phyloP scores from a whole-genome alignment of 2,329 filamentous ascomycete species.

The Colletotrichum sp. region DNA sequence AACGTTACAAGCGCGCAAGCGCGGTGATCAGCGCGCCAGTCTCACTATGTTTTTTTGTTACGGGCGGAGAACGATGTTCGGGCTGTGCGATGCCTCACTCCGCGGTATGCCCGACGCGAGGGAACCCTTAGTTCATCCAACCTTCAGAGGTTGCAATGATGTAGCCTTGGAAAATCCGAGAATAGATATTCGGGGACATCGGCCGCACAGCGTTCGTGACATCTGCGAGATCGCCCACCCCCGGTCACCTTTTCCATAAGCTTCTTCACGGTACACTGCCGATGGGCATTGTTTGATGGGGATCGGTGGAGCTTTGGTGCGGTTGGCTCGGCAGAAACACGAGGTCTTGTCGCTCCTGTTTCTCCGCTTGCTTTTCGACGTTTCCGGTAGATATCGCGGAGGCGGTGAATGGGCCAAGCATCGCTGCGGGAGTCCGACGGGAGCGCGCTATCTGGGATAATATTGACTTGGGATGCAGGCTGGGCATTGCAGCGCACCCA shows the following conservation, averaged over 20 bases:
- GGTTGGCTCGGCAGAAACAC: constrained; percentile 17
- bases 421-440: not conserved
- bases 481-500: not conserved
- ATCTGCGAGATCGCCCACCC: not conserved
- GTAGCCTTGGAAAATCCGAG: not conserved
- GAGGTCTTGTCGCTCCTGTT: constrained; percentile 2
- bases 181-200: not conserved
- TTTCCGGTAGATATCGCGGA: not conserved
- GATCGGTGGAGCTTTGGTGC: not conserved
- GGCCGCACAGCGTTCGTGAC: not conserved
- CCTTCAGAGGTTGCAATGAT: not conserved
- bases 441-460: not conserved
- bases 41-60: not conserved
- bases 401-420: not conserved
- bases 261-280: not conserved
- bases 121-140: not conserved
- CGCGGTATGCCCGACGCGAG: not conserved
- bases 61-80: not conserved
- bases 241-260: not conserved
- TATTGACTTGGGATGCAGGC: not conserved
- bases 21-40: not conserved
- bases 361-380: constrained; percentile 3
- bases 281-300: not conserved
- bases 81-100: not conserved
- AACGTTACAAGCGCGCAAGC: constrained; percentile 22